A percentile compares a stretch with the other conserved stretches of the same genome.
Evolutionary conservation across 306 rosid genomes (phyloP).

Genomic region (Pyrus betulifolia): DNA sequence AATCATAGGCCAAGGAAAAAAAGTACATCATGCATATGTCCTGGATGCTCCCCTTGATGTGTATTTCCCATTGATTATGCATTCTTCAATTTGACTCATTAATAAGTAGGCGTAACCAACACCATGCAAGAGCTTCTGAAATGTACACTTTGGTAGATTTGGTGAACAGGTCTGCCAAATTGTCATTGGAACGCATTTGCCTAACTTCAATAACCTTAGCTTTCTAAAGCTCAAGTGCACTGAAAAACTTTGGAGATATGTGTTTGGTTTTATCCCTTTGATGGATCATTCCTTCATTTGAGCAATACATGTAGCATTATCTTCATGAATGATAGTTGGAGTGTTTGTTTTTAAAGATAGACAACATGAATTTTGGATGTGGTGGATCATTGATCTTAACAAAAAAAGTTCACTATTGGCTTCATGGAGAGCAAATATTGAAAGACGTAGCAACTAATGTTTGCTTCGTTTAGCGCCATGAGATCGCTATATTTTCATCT

Average conservation of each 20-base stretch:
- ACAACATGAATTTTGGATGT: neutral
- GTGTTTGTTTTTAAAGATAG: neutral
- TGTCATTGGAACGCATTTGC: neutral
- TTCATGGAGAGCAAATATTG: neutral
- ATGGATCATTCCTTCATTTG: neutral
- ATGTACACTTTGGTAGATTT: neutral
- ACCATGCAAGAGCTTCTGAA: neutral
- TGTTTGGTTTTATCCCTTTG: neutral
- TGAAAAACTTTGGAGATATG: neutral
- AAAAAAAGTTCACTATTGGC: neutral
- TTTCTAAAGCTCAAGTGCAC: neutral
- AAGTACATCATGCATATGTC: neutral
- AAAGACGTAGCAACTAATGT: neutral
- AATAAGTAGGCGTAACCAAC: neutral
- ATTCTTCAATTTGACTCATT: neutral
- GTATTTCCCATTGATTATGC: neutral
- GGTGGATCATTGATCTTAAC: neutral
- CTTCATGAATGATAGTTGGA: neutral
- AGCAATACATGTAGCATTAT: neutral
- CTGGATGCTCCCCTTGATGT: neutral
- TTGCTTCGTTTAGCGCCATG: neutral
- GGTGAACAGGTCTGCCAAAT: neutral
- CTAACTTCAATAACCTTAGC: neutral
- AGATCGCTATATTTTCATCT: neutral
- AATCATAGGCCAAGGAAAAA: neutral